Evolutionary conservation across 192 early-diverging fungal genomes (phyloP).

Genomic region (Chytriomyces sp.): DNA sequence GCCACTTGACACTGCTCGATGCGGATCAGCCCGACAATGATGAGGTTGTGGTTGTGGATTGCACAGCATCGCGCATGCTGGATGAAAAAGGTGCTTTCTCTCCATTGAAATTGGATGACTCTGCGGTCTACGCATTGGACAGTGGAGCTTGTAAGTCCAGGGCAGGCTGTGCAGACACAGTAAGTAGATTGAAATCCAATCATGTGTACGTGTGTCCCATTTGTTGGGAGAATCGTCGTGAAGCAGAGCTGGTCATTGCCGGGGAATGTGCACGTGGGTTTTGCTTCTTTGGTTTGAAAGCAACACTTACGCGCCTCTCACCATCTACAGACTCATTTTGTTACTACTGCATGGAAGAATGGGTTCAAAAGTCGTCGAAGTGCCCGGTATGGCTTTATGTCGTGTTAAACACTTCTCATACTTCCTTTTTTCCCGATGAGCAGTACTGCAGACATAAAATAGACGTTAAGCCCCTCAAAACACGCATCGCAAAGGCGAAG

Average conservation of each 20-base stretch:
- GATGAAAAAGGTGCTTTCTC: too few relatives aligned
- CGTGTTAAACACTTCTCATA: too few relatives aligned
- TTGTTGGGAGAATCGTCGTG: slow-evolving; percentile 10
- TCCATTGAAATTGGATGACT: too few relatives aligned
- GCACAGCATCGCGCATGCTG: too few relatives aligned
- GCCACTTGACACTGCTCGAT: too few relatives aligned
- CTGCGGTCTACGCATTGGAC: too few relatives aligned
- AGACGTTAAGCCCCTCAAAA: not conserved
- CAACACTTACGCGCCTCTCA: not conserved
- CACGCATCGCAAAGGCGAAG: slow-evolving; percentile 9
- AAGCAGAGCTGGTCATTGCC: slow-evolving; percentile 13
- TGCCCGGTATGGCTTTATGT: slow-evolving; percentile 18
- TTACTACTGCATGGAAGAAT: slow-evolving; percentile 14
- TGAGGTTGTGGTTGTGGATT: too few relatives aligned
- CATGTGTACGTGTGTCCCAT: slow-evolving; percentile 18
- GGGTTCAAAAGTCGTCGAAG: slow-evolving; percentile 17
- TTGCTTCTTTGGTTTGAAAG: not conserved
- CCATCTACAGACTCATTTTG: slow-evolving; percentile 20
- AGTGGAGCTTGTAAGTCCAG: too few relatives aligned
- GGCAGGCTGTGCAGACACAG: too few relatives aligned
- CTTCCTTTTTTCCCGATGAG: not conserved
- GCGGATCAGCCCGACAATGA: too few relatives aligned
- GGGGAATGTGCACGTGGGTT: slow-evolving; percentile 25
- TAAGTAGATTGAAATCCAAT: too few relatives aligned
- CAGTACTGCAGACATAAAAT: slow-evolving; percentile 3